Evolutionary conservation across 2,329 filamentous ascomycete genomes (phyloP).

Genomic region (Botrytis hyacinthi): DNA sequence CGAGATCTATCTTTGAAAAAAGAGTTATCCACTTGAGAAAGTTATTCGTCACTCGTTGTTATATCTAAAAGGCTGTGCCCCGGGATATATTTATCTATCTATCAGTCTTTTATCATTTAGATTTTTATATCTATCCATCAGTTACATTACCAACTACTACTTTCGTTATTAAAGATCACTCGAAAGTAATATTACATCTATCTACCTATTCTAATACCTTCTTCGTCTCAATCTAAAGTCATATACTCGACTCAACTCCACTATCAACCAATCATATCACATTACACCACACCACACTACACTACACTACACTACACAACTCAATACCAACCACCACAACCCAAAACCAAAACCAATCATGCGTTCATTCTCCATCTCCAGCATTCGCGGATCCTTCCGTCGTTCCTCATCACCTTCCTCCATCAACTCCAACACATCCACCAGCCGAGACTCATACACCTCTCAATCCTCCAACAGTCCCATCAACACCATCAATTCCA

Average conservation of each 20-base stretch:
- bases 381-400: conserved; percentile 54
- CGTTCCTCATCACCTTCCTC: conserved; percentile 46
- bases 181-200: neutral
- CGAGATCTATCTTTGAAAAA: neutral
- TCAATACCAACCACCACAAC: conserved; percentile 13
- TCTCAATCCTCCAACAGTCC: conserved; percentile 44
- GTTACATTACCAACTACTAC: neutral
- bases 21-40: neutral
- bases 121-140: neutral
- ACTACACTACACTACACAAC: neutral
- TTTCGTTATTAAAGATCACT: neutral
- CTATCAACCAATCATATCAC: neutral
- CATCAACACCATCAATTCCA: conserved; percentile 55
- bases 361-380: conserved; percentile 46
- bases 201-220: neutral
- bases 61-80: neutral
- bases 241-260: neutral
- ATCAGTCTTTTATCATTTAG: neutral
- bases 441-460: conserved; percentile 41
- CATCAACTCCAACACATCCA: conserved; percentile 33
- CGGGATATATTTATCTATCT: neutral
- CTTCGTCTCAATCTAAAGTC: neutral
- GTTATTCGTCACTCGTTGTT: conserved; percentile 18
- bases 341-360: conserved; percentile 24
- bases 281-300: neutral